Percentiles rank a stretch among this genome's conserved stretches.
Conservation (phyloP, 2,329 filamentous ascomycete genomes). For the Fusarium globosum region DNA sequence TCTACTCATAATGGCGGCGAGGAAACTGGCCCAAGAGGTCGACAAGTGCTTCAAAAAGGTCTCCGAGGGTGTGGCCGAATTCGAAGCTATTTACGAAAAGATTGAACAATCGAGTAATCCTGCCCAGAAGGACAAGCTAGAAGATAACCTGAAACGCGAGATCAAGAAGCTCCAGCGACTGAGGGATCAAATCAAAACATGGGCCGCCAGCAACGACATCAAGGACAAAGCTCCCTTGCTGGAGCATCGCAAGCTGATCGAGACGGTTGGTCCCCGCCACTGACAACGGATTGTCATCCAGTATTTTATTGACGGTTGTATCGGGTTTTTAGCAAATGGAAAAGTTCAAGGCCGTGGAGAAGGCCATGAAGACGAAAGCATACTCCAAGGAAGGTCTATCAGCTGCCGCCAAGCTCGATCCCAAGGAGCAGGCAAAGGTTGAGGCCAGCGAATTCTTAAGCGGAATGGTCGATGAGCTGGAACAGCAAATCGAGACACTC, state of each 20-base stretch:
- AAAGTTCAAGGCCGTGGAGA: slow-evolving; percentile 99
- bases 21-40: slow-evolving; percentile 97
- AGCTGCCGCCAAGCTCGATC: slow-evolving; percentile 91
- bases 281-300: slow-evolving; percentile 14
- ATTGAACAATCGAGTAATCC: slow-evolving; percentile 92
- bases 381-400: slow-evolving; percentile 98
- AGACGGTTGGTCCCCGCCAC: slow-evolving; percentile 76
- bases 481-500: slow-evolving; percentile 90
- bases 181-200: slow-evolving; percentile 99
- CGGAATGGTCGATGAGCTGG: slow-evolving; percentile 89
- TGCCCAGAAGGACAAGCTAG: slow-evolving; percentile 97
- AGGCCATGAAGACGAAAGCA: slow-evolving; percentile 99
- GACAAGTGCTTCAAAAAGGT: slow-evolving; percentile 99
- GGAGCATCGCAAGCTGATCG: slow-evolving; percentile 94
- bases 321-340: slow-evolving; percentile 84
- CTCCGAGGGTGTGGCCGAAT: slow-evolving; percentile 88
- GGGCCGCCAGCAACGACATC: slow-evolving; percentile 98
- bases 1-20: slow-evolving; percentile 79
- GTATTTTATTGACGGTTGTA: slow-evolving; percentile 32
- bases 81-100: slow-evolving; percentile 97
- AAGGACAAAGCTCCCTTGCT: slow-evolving; percentile 98
- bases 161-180: slow-evolving; percentile 99
- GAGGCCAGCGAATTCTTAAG: slow-evolving; percentile 89
- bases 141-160: slow-evolving; percentile 97
- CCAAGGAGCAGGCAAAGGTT: slow-evolving; percentile 95